A percentile compares a stretch with the other conserved stretches of the same genome.
phyloP scores from a whole-genome alignment of 306 rosid species.

The Lathyrus oleraceus region DNA sequence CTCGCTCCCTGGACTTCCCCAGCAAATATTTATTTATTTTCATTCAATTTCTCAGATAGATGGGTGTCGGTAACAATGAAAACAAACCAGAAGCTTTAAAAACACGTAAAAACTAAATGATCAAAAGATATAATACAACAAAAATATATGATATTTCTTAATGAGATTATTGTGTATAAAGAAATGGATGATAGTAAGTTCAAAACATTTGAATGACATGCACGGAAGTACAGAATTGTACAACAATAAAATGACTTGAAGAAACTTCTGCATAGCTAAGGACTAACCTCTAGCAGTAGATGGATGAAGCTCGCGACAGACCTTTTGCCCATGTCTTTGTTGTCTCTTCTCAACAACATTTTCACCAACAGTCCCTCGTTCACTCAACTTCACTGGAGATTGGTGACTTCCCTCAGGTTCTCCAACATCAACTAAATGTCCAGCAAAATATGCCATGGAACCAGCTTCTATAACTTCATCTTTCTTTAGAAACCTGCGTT shows the following conservation, averaged over 20 bases:
- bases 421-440: constrained; percentile 70
- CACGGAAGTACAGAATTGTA: constrained; percentile 6
- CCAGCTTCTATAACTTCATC: constrained; percentile 61
- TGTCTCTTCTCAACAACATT: constrained; percentile 36
- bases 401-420: constrained; percentile 54
- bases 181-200: neutral
- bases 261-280: neutral
- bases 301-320: constrained; percentile 32
- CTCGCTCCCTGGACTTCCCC: no score
- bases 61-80: constrained; percentile 15
- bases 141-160: constrained; percentile 13
- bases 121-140: neutral
- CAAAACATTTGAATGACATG: constrained; percentile 29
- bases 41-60: constrained; percentile 18
- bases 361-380: constrained; percentile 29
- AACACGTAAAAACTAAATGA: constrained; percentile 7
- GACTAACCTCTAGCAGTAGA: constrained; percentile 51
- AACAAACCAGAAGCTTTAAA: neutral
- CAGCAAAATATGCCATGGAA: constrained; percentile 53
- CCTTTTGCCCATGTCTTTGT: constrained; percentile 37
- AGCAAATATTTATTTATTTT: neutral
- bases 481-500: constrained; percentile 60
- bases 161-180: constrained; percentile 3
- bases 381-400: constrained; percentile 37
- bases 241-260: neutral